phyloP scores from a whole-genome alignment of 257 asterid species.

The Verbascum thapsus region DNA sequence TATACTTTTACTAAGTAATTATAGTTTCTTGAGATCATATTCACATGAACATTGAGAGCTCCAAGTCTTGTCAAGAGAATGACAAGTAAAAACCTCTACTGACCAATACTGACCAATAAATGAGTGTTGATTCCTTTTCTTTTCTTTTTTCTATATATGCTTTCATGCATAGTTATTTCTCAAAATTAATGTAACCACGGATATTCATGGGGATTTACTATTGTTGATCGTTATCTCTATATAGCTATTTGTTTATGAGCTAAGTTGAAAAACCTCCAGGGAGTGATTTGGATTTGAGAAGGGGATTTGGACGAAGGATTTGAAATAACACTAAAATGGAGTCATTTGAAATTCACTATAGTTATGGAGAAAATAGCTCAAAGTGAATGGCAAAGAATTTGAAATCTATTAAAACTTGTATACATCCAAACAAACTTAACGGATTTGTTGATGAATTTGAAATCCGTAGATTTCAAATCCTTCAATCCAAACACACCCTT shows the following conservation, averaged over 20 bases:
- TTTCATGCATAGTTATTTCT: neutral
- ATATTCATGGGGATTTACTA: neutral
- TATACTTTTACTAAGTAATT: neutral
- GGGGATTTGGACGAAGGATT: too few species aligned
- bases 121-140: neutral
- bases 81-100: slow-evolving; percentile 5
- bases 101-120: too few species aligned
- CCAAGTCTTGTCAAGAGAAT: slow-evolving; percentile 1
- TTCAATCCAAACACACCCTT: too few species aligned
- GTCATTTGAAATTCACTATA: too few species aligned
- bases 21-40: slow-evolving; percentile 10
- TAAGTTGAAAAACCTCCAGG: slow-evolving; percentile 9
- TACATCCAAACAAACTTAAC: too few species aligned
- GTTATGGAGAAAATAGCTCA: too few species aligned
- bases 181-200: slow-evolving; percentile 2
- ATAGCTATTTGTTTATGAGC: neutral
- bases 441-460: too few species aligned
- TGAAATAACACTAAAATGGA: too few species aligned
- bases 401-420: too few species aligned
- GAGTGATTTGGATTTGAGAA: too few species aligned
- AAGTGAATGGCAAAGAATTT: too few species aligned
- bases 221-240: neutral
- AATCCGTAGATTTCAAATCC: too few species aligned
- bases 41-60: neutral
- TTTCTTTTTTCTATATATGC: neutral